These are phyloP conservation scores for Verticillium isaacii DNA, from an alignment of 2,329 filamentous ascomycete species.

Conservation along the genomic window DNA sequence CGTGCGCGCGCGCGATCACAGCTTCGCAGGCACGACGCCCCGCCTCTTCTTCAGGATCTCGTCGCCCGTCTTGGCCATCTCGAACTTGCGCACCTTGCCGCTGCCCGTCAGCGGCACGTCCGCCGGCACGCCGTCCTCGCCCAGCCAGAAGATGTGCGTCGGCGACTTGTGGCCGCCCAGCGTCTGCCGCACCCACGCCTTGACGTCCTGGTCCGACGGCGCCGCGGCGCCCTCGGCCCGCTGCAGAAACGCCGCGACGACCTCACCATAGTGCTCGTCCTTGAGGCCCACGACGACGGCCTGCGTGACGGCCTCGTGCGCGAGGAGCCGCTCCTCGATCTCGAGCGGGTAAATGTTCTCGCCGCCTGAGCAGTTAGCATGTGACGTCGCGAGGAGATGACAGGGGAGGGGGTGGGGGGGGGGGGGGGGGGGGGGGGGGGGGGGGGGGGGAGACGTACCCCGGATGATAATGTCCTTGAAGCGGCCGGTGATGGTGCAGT, in stretches of 20 bases:
- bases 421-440: too few relatives aligned
- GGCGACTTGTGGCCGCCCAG: constrained; percentile 67
- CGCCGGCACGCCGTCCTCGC: constrained; percentile 50
- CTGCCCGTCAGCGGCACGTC: constrained; percentile 64
- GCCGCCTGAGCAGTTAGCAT: constrained; percentile 41
- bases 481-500: constrained; percentile 68
- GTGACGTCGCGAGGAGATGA: neutral
- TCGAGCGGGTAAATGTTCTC: constrained; percentile 73
- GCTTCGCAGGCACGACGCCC: constrained; percentile 32
- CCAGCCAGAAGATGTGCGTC: constrained; percentile 71
- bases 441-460: constrained; percentile 33
- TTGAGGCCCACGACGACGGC: constrained; percentile 68
- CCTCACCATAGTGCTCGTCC: constrained; percentile 68
- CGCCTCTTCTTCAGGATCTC: constrained; percentile 46
- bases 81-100: constrained; percentile 66
- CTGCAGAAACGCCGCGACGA: constrained; percentile 62
- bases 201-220: constrained; percentile 45
- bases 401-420: too few relatives aligned
- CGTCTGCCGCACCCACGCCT: constrained; percentile 56
- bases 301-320: constrained; percentile 56
- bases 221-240: constrained; percentile 33
- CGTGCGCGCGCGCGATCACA: constrained; percentile 23
- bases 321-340: constrained; percentile 67
- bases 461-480: constrained; percentile 80
- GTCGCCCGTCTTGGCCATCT: constrained; percentile 53